Evolutionary conservation across 2,329 filamentous ascomycete species (phyloP).

Genomic region (Plectosphaerella plurivora): DNA sequence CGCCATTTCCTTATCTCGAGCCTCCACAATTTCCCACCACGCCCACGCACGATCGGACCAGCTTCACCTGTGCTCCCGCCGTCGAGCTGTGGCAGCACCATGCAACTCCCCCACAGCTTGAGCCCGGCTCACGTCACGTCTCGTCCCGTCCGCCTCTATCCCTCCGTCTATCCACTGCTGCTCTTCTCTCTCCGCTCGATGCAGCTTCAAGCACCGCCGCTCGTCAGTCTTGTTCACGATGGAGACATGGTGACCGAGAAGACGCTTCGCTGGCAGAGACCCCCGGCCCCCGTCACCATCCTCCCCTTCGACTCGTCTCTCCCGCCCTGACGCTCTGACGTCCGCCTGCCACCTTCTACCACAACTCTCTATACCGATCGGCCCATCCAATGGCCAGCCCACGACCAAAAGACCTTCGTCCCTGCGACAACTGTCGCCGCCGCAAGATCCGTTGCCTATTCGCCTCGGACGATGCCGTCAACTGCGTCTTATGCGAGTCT

Average conservation of each 20-base stretch:
- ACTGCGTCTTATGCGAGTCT: slow-evolving; percentile 7
- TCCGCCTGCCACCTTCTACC: no score
- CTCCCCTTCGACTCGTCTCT: no score
- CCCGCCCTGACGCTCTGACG: no score
- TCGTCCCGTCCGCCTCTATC: background rate
- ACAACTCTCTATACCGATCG: background rate
- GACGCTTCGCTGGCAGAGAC: no score
- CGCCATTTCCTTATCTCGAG: background rate
- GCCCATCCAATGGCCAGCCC: background rate
- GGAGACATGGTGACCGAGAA: no score
- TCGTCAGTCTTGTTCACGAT: no score
- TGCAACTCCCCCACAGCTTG: background rate
- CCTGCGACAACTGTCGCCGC: slow-evolving; percentile 14
- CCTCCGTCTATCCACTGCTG: background rate
- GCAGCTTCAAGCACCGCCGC: no score
- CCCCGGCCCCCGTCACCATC: no score
- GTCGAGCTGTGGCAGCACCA: no score
- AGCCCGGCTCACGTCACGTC: background rate
- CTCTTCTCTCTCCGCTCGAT: no score
- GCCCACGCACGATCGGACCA: no score
- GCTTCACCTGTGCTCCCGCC: background rate
- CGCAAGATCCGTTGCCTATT: slow-evolving; percentile 13
- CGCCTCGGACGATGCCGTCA: slow-evolving; percentile 5
- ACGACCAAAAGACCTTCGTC: slow-evolving; percentile 4
- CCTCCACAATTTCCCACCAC: no score